Evolutionary conservation across 495 filamentous ascomycete species (phyloP), one percentile per base, ranked within the genome.

Genomic region (Penicillium silybi): DNA sequence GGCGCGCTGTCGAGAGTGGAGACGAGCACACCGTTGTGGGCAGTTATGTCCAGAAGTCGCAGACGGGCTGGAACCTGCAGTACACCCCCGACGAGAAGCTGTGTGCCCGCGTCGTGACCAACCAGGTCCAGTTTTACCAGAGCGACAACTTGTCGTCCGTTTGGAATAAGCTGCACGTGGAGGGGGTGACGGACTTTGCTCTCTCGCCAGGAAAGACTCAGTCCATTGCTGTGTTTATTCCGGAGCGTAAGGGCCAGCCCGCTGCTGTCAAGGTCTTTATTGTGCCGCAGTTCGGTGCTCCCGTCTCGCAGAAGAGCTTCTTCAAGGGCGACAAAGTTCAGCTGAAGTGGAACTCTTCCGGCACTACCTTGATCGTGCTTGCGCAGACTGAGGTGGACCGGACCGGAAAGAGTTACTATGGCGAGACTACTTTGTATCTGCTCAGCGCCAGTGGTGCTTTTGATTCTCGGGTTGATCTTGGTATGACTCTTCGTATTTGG

Each of bases 241-340:
- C 93, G 6, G 93, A 97, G 70, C 87, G 88, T 66, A 98, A 97
- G 89, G 91, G 92, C 39, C 85, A 88, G 78, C 93, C 93, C 18
- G 90, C 93, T 26, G 78, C 88, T 2, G 90, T 97, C 63, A 96
- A 95, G 73, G 88, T 97, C 37, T 97, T 87, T 72, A 87, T 92
- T 62, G 86, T 97, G 44, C 93, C 93, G 16, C 80, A 89, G 54
- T 96, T 96, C 68, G 77, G 70, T 54, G 71, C 70, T 34, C 80
- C 90, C 2, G 84, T 96, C 18, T 97, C 95, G 10, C 90, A 97
- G 69, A 97, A 97, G 85, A 97, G 84, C 19, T 98, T 98, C 72
- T 98, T 89, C 81, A 98, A 98, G 76, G 93, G 90, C 50, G 93
- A 98, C 72, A 97, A 97, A 75, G 91, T 97, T 32, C 89, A 96